phyloP scores from a whole-genome alignment of 768 basidiomycete genomes.

The Kondoa subrosea region DNA sequence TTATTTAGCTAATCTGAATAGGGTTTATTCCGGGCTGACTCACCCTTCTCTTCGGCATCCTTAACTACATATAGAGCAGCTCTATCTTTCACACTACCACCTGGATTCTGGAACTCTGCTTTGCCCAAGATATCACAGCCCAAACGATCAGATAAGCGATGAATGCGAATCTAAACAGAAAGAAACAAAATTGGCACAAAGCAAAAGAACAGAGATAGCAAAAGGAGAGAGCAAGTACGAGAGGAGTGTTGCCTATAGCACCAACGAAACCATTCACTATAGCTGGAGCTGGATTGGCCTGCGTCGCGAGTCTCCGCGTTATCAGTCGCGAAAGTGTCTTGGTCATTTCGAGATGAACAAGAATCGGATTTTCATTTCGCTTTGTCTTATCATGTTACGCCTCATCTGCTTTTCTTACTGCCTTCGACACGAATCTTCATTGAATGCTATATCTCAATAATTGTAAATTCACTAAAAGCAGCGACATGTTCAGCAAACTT shows the following conservation, averaged over 20 bases:
- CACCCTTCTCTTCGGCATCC: conserved; percentile 70
- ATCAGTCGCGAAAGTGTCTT: neutral
- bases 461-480: too few relatives aligned
- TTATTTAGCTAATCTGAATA: neutral
- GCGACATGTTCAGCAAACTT: too few relatives aligned
- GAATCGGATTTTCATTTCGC: neutral
- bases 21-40: conserved; percentile 35
- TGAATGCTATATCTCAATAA: too few relatives aligned
- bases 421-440: too few relatives aligned
- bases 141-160: conserved; percentile 16
- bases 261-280: conserved; percentile 54
- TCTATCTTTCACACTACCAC: conserved; percentile 92
- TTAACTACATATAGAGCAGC: conserved; percentile 47
- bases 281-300: neutral
- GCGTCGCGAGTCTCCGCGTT: neutral
- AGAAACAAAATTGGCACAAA: neutral
- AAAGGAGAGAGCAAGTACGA: conserved; percentile 40
- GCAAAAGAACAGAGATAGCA: too few relatives aligned
- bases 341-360: neutral
- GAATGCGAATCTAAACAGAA: conserved; percentile 12
- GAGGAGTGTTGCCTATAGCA: conserved; percentile 81
- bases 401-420: too few relatives aligned
- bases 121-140: conserved; percentile 36
- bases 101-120: conserved; percentile 96
- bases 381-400: too few relatives aligned